Conservation (phyloP, 1,139 yeast species). For the Geotrichum fermentans region DNA sequence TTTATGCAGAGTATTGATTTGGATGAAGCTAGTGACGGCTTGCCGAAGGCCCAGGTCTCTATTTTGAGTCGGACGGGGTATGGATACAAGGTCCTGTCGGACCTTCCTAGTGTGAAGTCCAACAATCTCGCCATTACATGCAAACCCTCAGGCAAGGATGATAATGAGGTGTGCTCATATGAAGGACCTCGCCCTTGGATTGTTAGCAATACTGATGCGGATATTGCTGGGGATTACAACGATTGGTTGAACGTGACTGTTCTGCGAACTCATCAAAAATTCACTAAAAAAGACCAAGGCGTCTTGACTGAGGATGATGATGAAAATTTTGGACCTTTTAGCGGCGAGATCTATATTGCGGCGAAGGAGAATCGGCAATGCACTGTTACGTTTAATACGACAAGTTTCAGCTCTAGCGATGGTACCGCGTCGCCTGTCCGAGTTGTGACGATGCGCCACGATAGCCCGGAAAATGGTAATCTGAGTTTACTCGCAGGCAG, state of each 20-base stretch:
- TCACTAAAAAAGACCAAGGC: conserved; percentile 5
- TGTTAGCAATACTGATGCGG: conserved; percentile 39
- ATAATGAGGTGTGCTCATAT: conserved; percentile 55
- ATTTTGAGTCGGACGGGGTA: conserved; percentile 52
- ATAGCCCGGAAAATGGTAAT: conserved; percentile 21
- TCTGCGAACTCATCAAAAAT: conserved; percentile 26
- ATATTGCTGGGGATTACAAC: conserved; percentile 34
- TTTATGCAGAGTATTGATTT: conserved; percentile 57
- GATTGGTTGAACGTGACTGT: conserved; percentile 50
- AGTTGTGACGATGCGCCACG: conserved; percentile 49
- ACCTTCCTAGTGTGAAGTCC: conserved; percentile 59
- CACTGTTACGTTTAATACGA: conserved; percentile 51
- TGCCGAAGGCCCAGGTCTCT: conserved; percentile 40
- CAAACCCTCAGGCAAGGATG: conserved; percentile 29
- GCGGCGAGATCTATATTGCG: conserved; percentile 55
- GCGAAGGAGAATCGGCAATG: conserved; percentile 65
- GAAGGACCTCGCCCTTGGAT: conserved; percentile 53
- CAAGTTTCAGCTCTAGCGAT: conserved; percentile 36
- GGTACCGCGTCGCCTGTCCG: conserved; percentile 54
- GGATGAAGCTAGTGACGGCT: conserved; percentile 26
- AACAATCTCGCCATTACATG: conserved; percentile 39
- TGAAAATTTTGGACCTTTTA: conserved; percentile 52
- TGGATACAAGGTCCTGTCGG: conserved; percentile 44
- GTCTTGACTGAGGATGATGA: conserved; percentile 17
- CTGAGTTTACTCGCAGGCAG: conserved; percentile 15